Evolutionary conservation across 2,329 filamentous ascomycete species (phyloP), one percentile per base, ranked within the genome.

Genomic region (Claviceps sp.): DNA sequence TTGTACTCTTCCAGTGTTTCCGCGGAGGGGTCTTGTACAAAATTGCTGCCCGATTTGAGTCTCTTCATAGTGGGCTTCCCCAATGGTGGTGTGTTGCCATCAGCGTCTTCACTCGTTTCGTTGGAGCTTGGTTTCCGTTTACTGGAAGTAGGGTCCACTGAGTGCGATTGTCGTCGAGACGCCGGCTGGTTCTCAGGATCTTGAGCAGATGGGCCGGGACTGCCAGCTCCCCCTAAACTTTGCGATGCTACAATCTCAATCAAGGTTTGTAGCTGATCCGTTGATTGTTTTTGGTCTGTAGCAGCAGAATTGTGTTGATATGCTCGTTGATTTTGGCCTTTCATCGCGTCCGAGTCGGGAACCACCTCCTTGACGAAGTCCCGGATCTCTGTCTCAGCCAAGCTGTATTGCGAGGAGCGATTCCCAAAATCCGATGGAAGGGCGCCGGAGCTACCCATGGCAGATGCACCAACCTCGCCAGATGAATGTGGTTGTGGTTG

Each of bases 391-490:
- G 66, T 68, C 30, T 65, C 64, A 11, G 60, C 64, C 40, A 67
- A 55, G 44, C 70, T 70, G 22, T 68, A 68, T 7, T 70, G 68
- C 14, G 70, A 54, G 2, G 71, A 70, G 5, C 80, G 64, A 56
- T 78, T 77, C 10, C 80, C 65, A 11, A 69, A 70, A 30, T 73
- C 68, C 48, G 72, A 69, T 0, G 70, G 66, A 41, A 80, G 71
- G 10, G 65, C 73, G 5, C 75, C 77, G 7, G 75, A 76, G 59
- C 73, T 79, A 13, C 74, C 74, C 17, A 80, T 64, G 0, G 73
- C 76, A 4, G 77, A 81, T 17, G 67, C 65, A 17, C 72, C 72
- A 5, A 81, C 73, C 55, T 81, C 78, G 2, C 78, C 78, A 60
- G 80, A 81, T 2, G 81, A 63, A 10, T 70, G 70, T 3, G 65